Evolutionary conservation across 75 land plant genomes (phyloP), one percentile per base, ranked within the genome.

Genomic region (Ceratopteris richardii): DNA sequence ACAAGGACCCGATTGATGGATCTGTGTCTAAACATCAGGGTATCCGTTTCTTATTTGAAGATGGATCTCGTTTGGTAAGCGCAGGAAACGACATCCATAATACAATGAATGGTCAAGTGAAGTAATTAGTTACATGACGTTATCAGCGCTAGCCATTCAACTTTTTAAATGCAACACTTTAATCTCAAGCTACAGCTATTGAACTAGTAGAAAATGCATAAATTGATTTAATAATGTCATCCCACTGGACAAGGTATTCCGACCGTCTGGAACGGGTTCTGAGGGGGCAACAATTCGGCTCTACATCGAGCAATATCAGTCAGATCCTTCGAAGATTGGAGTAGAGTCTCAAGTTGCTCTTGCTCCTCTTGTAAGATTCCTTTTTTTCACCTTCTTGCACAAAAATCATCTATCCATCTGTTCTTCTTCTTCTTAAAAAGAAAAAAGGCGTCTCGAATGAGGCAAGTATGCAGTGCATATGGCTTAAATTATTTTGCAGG

Each of bases 251-350:
- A 72, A 95, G 99, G 84, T 95, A 6, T 90, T 90, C 77, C 99
- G 99, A 16, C 81, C 90, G 17, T 95, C 99, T 51, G 99, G 99
- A 37, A 94, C 99, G 47, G 99, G 99, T n/a, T 94, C 99, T 12
- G 96, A 60, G 31, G 96, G 99, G 42, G 99, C 99, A 58, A 94
- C 99, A 29, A 84, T 94, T 67, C 79, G 99, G 53, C 64, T 95
- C 44, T 95, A 95, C 65, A 92, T 95, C 18, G 99, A 95, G 60
- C 97, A 95, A 62, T 95, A 90, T 50, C 85, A 81, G 67, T 67
- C 81, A 1, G 89, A 87, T 78, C 29, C 88, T 22, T 65, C 84
- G 52, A 90, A 87, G 71, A 90, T 66, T 2, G 91, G 88, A 6
- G 73, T 80, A 47, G 85, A 88, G 44, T 86, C 99, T 31, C 86